Evolutionary conservation across 2,329 filamentous ascomycete species (phyloP).

Genomic region (Anthostomella pinea): DNA sequence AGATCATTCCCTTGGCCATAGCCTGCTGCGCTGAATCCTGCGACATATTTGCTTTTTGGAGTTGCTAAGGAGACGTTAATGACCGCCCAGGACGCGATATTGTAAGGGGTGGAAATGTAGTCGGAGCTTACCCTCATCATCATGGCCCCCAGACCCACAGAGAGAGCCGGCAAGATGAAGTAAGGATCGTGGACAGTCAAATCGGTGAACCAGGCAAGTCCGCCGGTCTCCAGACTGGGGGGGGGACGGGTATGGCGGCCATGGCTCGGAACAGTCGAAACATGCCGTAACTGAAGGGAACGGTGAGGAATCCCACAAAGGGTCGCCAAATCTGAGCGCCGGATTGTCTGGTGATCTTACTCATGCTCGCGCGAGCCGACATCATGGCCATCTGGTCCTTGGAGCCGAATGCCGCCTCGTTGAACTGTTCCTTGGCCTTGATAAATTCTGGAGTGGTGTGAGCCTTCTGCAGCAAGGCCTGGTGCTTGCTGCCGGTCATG

Average conservation of each 20-base stretch:
- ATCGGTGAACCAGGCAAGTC: slow-evolving; percentile 75
- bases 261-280: slow-evolving; percentile 77
- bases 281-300: slow-evolving; percentile 74
- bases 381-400: slow-evolving; percentile 47
- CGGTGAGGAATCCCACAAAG: slow-evolving; percentile 53
- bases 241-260: slow-evolving; percentile 69
- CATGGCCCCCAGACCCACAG: slow-evolving; percentile 54
- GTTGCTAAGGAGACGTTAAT: slow-evolving; percentile 18
- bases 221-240: slow-evolving; percentile 67
- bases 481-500: slow-evolving; percentile 58
- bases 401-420: slow-evolving; percentile 33
- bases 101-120: background rate
- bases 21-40: slow-evolving; percentile 31
- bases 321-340: slow-evolving; percentile 52
- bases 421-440: slow-evolving; percentile 49
- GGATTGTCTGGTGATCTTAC: slow-evolving; percentile 47
- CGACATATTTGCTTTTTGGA: slow-evolving; percentile 20
- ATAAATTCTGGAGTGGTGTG: slow-evolving; percentile 53
- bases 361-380: slow-evolving; percentile 46
- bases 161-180: slow-evolving; percentile 67
- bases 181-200: slow-evolving; percentile 74
- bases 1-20: slow-evolving; percentile 42
- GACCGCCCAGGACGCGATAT: background rate
- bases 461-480: slow-evolving; percentile 60
- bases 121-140: slow-evolving; percentile 54